Base-by-base conservation (phyloP, 306 rosid species). In the Glycine soja region DNA sequence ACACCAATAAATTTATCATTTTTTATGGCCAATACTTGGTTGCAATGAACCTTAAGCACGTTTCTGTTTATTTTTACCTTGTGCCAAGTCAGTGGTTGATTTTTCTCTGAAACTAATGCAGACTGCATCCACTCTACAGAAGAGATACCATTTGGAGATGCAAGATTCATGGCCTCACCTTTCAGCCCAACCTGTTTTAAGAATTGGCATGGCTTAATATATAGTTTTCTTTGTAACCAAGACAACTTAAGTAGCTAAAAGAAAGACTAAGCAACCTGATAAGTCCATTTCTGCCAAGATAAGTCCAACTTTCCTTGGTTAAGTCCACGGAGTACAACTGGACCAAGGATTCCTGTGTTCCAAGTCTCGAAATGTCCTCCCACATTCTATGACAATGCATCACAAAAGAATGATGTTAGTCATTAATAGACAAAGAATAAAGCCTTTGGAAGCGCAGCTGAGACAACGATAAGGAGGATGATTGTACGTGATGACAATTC, bases 331-430 rank as follows among this genome's bases (percentile, higher is more conserved):
- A 96, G 90, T 53, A 91, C 99, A 77, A 96, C 91, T 51, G 99
- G 99, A 76, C 99, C 99, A 11, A 96, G 94, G 87, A 96, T 96
- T 84, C 99, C 99, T 4, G 99, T 96, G 90, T 81, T 91, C 93
- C 94, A 96, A 53, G 94, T 69, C 92, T 96, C 99, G 43, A 82
- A 96, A 88, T 93, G 98, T 65, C 97, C 99, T 46, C 99, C 99
- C 11, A 96, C 96, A 65, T 96, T 96, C 99, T 96, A 85, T 66
- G 82, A 71, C 38, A 56, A 57, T 58, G 70, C 80, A 80, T 72
- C 30, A 70, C 18, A 78, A 74, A 74, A 42, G 64, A 72, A 74
- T 78, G 51, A 77, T 73, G 32, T 68, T 8, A 68, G 61, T 10
- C 65, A n/a, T 77, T 53, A 68, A 42, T 46, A 38, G 62, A 72